These are phyloP conservation scores for Panicum hallii DNA, from an alignment of 202 grass and related monocot species.

Conservation along the genomic window DNA sequence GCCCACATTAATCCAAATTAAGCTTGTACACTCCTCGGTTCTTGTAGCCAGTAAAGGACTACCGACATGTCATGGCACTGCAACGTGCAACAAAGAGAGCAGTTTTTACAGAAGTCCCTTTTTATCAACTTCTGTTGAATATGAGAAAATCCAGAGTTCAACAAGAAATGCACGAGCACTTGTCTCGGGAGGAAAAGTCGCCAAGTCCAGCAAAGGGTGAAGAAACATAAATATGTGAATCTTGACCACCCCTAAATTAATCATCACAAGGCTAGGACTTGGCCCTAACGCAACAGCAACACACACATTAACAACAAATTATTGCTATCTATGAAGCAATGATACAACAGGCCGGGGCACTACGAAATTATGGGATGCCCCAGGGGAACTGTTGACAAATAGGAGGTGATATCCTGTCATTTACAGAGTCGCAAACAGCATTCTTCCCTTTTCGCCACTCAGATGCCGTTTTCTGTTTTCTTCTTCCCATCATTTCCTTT, in stretches of 20 bases:
- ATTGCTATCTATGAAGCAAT: conserved; percentile 77
- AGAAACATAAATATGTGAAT: conserved; percentile 77
- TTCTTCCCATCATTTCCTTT: conserved; percentile 61
- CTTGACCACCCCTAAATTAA: conserved; percentile 73
- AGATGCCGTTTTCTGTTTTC: not conserved
- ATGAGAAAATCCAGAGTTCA: conserved; percentile 48
- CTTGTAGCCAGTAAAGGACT: not conserved
- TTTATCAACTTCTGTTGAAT: conserved; percentile 58
- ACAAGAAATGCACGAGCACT: conserved; percentile 35
- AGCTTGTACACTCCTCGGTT: too few relatives aligned
- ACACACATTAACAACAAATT: conserved; percentile 53
- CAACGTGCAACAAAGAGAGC: not conserved
- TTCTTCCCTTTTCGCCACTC: not conserved
- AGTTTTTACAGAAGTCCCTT: conserved; percentile 29
- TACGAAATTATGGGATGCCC: conserved; percentile 63
- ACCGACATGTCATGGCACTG: not conserved
- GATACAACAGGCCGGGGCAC: conserved; percentile 64
- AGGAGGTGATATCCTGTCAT: conserved; percentile 68
- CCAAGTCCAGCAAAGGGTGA: conserved; percentile 55
- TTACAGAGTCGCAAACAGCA: conserved; percentile 60
- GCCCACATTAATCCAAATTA: too few relatives aligned
- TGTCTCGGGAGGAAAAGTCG: conserved; percentile 36
- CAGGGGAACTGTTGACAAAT: conserved; percentile 57
- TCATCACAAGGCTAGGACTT: conserved; percentile 65
- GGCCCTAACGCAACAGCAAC: conserved; percentile 62